Evolutionary conservation across 495 filamentous ascomycete genomes (phyloP).

Genomic region (Penicillium simplicissimum): DNA sequence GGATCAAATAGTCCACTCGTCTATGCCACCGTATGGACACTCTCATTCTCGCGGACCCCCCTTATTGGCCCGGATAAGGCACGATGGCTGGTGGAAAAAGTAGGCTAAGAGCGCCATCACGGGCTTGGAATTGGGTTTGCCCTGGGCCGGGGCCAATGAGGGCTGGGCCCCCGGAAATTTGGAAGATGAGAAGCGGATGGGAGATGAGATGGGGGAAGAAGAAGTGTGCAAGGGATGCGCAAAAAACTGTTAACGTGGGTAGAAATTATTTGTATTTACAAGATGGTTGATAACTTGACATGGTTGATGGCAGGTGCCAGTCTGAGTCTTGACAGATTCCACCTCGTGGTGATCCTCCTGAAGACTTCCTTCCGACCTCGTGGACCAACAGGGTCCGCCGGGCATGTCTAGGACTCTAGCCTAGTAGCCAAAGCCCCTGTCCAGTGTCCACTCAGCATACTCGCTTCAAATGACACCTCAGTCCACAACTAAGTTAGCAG

Average conservation of each 20-base stretch:
- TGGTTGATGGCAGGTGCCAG: too few relatives aligned
- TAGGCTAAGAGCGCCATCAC: not conserved
- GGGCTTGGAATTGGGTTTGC: not conserved
- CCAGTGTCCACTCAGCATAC: slow-evolving; percentile 10
- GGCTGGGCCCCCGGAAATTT: not conserved
- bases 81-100: not conserved
- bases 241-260: too few relatives aligned
- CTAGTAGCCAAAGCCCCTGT: not conserved
- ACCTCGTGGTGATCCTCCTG: not conserved
- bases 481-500: not conserved
- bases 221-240: not conserved
- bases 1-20: not conserved
- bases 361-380: too few relatives aligned
- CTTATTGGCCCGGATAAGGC: not conserved
- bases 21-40: too few relatives aligned
- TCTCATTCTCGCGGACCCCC: not conserved
- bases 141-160: not conserved
- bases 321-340: not conserved
- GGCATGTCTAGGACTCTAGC: too few relatives aligned
- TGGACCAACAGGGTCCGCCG: too few relatives aligned
- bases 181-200: not conserved
- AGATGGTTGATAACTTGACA: too few relatives aligned
- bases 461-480: not conserved
- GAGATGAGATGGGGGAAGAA: not conserved
- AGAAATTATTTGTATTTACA: too few relatives aligned